These are phyloP conservation scores for Russula griseocarnosa DNA, from an alignment of 768 basidiomycete genomes.

Conservation along the genomic window DNA sequence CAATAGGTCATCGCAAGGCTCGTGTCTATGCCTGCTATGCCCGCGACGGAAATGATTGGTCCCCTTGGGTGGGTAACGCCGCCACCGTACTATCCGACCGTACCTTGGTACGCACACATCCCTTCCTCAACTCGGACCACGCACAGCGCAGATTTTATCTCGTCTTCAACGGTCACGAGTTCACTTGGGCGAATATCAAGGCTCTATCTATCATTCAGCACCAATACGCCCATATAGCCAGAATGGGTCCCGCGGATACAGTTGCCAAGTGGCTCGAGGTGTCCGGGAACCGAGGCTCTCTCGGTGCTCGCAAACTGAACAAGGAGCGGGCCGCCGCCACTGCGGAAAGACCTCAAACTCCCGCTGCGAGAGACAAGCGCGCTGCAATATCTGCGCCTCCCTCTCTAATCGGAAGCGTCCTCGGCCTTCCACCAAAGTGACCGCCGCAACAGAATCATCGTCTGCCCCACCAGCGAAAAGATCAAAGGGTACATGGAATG, in stretches of 20 bases:
- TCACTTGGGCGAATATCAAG: slow-evolving; percentile 20
- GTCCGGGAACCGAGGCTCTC: slow-evolving; percentile 7
- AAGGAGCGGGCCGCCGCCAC: background rate
- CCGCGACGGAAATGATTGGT: slow-evolving; percentile 18
- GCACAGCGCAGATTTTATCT: slow-evolving; percentile 23
- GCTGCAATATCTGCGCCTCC: slow-evolving; percentile 4
- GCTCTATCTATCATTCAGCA: slow-evolving; percentile 14
- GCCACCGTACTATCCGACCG: background rate
- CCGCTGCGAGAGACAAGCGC: background rate
- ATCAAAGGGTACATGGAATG: background rate
- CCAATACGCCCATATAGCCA: background rate
- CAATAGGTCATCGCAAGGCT: slow-evolving; percentile 22
- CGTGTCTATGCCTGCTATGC: slow-evolving; percentile 22
- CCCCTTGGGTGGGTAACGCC: slow-evolving; percentile 19
- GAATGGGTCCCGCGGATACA: slow-evolving; percentile 18
- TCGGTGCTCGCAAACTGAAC: slow-evolving; percentile 1
- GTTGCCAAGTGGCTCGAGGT: slow-evolving; percentile 21
- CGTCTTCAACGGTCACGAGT: slow-evolving; percentile 17
- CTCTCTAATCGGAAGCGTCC: slow-evolving; percentile 4
- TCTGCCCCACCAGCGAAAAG: slow-evolving; percentile 20
- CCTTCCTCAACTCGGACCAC: slow-evolving; percentile 20
- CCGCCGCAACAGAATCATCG: background rate
- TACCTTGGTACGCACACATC: slow-evolving; percentile 11
- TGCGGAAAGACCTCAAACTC: background rate
- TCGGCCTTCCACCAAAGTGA: background rate